phyloP scores from a whole-genome alignment of 371 early-diverging fungal species.

The Apophysomyces elegans region DNA sequence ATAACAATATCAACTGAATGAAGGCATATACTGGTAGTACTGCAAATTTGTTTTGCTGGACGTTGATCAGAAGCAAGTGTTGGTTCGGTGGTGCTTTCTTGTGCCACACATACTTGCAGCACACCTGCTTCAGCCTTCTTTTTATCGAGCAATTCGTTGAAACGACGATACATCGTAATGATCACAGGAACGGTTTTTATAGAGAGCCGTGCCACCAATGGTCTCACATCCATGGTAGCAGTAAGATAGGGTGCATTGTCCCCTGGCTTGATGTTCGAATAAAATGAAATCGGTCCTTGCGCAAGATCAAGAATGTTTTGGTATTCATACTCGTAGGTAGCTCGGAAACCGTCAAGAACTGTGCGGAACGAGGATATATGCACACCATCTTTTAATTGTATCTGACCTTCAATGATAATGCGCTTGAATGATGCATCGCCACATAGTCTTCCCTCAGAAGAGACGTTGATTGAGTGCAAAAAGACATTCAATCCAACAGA shows the following conservation, averaged over 20 bases:
- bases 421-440: slow-evolving; percentile 52
- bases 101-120: neutral
- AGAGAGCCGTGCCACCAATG: slow-evolving; percentile 48
- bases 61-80: neutral
- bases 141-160: slow-evolving; percentile 63
- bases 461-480: slow-evolving; percentile 47
- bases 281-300: slow-evolving; percentile 43
- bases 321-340: slow-evolving; percentile 70
- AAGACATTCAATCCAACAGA: slow-evolving; percentile 46
- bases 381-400: slow-evolving; percentile 12
- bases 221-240: slow-evolving; percentile 24
- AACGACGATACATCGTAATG: slow-evolving; percentile 55
- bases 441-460: slow-evolving; percentile 62
- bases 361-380: slow-evolving; percentile 22
- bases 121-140: slow-evolving; percentile 52
- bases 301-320: slow-evolving; percentile 63
- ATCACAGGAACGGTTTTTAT: slow-evolving; percentile 69
- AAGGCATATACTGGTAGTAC: slow-evolving; percentile 30
- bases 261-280: slow-evolving; percentile 29
- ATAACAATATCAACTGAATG: slow-evolving; percentile 53
- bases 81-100: neutral
- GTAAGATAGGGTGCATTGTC: slow-evolving; percentile 20
- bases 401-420: slow-evolving; percentile 26
- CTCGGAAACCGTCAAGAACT: slow-evolving; percentile 40
- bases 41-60: slow-evolving; percentile 16